A percentile compares a stretch with the other conserved stretches of the same genome.
phyloP scores from a whole-genome alignment of 768 basidiomycete species.

The Trametes cinnabarina region DNA sequence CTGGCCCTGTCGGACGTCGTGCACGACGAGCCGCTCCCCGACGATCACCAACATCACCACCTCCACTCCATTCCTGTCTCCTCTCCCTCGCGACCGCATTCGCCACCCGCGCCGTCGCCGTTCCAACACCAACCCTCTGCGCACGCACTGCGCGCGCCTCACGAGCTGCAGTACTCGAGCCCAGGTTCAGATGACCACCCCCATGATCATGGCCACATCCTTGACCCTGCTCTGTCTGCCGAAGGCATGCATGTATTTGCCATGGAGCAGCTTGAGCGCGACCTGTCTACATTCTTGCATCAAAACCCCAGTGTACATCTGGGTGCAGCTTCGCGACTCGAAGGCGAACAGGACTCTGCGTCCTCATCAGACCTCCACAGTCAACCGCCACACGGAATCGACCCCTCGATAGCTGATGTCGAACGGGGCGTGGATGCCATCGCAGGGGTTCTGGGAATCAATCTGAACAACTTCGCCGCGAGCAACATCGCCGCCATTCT shows the following conservation, averaged over 20 bases:
- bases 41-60: conserved; percentile 42
- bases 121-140: conserved; percentile 17
- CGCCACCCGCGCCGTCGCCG: conserved; percentile 20
- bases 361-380: conserved; percentile 42
- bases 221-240: conserved; percentile 25
- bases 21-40: conserved; percentile 71
- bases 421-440: conserved; percentile 26
- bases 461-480: conserved; percentile 67
- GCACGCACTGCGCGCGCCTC: conserved; percentile 29
- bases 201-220: conserved; percentile 39
- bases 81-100: conserved; percentile 17
- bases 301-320: conserved; percentile 62
- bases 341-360: conserved; percentile 44
- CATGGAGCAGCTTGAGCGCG: conserved; percentile 74
- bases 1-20: conserved; percentile 83
- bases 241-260: conserved; percentile 34
- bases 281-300: conserved; percentile 70
- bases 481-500: conserved; percentile 80
- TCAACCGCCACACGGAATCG: background rate
- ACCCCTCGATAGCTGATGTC: conserved; percentile 4
- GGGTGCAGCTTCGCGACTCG: conserved; percentile 2
- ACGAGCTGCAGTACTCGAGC: conserved; percentile 35
- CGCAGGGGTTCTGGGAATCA: conserved; percentile 36
- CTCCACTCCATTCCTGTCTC: conserved; percentile 25
- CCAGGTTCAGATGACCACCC: conserved; percentile 36